phyloP scores from a whole-genome alignment of 805 yeast genomes.

The Metschnikowia gelsemii region DNA sequence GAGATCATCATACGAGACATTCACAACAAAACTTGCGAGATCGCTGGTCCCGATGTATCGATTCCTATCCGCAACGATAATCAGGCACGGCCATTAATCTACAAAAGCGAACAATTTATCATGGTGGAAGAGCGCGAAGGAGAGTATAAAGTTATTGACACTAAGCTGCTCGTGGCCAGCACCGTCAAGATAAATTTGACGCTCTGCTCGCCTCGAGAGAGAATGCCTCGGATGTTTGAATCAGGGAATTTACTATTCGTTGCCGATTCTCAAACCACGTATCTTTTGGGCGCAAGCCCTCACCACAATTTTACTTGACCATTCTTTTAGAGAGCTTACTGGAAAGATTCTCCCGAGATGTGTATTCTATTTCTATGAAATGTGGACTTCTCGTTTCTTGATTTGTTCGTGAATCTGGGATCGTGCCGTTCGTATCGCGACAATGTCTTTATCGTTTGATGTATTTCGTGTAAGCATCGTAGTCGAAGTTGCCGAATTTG shows the following conservation, averaged over 20 bases:
- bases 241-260: background rate
- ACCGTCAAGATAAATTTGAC: background rate
- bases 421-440: background rate
- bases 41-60: background rate
- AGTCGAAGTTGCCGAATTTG: constrained; percentile 57
- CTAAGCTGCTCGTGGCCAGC: constrained; percentile 1
- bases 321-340: too few species aligned
- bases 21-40: background rate
- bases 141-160: constrained; percentile 2
- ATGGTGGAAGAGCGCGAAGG: constrained; percentile 16
- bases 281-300: background rate
- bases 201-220: constrained; percentile 4
- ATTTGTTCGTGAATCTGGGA: background rate
- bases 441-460: constrained; percentile 22
- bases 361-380: constrained; percentile 3
- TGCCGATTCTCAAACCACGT: background rate
- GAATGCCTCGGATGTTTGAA: constrained; percentile 8
- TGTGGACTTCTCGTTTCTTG: background rate
- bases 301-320: too few species aligned
- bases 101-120: constrained; percentile 8
- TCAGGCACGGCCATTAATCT: constrained; percentile 17
- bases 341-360: background rate
- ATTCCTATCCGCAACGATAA: constrained; percentile 17
- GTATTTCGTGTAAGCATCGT: constrained; percentile 44
- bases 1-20: constrained; percentile 10